Evolutionary conservation across 345 rosid genomes (phyloP), one percentile per base, ranked within the genome.

Genomic region (Populus alba): DNA sequence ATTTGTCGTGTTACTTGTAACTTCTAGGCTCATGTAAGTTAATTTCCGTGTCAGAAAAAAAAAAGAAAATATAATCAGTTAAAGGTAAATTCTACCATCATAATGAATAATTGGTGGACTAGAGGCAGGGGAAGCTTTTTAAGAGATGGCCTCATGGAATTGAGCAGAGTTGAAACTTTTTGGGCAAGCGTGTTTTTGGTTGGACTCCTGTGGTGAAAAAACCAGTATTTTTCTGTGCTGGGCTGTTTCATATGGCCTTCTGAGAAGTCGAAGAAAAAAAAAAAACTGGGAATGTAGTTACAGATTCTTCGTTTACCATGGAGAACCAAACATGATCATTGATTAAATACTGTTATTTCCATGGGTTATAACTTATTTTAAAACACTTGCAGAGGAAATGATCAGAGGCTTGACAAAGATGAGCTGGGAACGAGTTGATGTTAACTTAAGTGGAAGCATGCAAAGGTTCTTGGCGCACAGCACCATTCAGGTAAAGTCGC

Each of bases 361-460:
- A 68, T 68, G 61, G 43, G 35, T 23, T 29, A 9, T 68, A 39
- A 20, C 51, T 35, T 35, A 43, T 72, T 70, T 74, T 72, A 45
- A 45, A 22, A 71, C 37, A 57, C 67, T 47, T 88, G 86, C 81
- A 95, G 98, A 91, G 84, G 90, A 86, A 75, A 93, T 93, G 97
- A 83, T 95, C 81, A 86, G 88, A 79, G 85, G 81, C 63, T 78
- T 93, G 83, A 92, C 90, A 63, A 85, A 77, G 74, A 6, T 93
- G 81, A 86, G 85, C 78, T 95, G 98, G 97, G 95, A 95, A 76
- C 78, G 97, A 68, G 79, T 91, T 37, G 95, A 95, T 71, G 98
- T 91, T 80, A 86, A 86, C 85, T 95, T 93, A 86, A 87, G 87
- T 5, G 91, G 97, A 86, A 90, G 87, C 18, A 41, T 76, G 45